phyloP scores from a whole-genome alignment of 2,329 filamentous ascomycete genomes.

The Grosmannia clavigera region DNA sequence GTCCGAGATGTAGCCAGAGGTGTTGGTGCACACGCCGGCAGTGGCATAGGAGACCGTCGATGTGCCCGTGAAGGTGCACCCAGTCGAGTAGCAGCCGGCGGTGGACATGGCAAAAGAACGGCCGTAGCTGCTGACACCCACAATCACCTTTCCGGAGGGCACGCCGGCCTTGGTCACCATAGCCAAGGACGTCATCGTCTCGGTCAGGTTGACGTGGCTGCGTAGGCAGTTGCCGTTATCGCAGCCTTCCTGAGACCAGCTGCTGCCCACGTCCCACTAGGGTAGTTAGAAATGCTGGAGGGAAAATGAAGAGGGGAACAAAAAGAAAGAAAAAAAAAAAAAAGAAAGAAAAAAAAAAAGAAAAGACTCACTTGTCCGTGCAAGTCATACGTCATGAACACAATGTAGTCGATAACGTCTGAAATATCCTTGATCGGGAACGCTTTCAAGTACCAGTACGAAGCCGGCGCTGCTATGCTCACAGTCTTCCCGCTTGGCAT shows the following conservation, averaged over 20 bases:
- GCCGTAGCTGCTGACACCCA: slow-evolving; percentile 22
- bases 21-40: slow-evolving; percentile 23
- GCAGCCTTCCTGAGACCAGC: slow-evolving; percentile 16
- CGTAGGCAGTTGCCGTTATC: slow-evolving; percentile 18
- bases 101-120: slow-evolving; percentile 21
- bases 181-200: slow-evolving; percentile 19
- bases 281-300: neutral
- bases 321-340: neutral
- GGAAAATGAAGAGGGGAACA: too few relatives aligned
- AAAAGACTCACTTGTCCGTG: slow-evolving; percentile 15
- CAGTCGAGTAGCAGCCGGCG: slow-evolving; percentile 17
- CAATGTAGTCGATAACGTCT: slow-evolving; percentile 20
- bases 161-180: slow-evolving; percentile 26
- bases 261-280: slow-evolving; percentile 24
- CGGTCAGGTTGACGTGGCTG: slow-evolving; percentile 24
- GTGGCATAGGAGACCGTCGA: slow-evolving; percentile 15
- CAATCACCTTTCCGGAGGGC: slow-evolving; percentile 17
- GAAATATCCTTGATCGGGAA: slow-evolving; percentile 19
- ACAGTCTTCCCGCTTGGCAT: slow-evolving; percentile 14
- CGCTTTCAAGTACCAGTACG: slow-evolving; percentile 21
- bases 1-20: slow-evolving; percentile 24
- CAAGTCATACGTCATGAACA: slow-evolving; percentile 23
- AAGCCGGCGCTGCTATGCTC: slow-evolving; percentile 17
- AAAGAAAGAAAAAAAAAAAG: neutral
- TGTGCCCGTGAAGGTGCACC: slow-evolving; percentile 21